Percentiles rank a stretch among this genome's conserved stretches.
These are phyloP conservation scores for Cercospora citrullina DNA, from an alignment of 2,329 filamentous ascomycete genomes.

Conservation along the genomic window DNA sequence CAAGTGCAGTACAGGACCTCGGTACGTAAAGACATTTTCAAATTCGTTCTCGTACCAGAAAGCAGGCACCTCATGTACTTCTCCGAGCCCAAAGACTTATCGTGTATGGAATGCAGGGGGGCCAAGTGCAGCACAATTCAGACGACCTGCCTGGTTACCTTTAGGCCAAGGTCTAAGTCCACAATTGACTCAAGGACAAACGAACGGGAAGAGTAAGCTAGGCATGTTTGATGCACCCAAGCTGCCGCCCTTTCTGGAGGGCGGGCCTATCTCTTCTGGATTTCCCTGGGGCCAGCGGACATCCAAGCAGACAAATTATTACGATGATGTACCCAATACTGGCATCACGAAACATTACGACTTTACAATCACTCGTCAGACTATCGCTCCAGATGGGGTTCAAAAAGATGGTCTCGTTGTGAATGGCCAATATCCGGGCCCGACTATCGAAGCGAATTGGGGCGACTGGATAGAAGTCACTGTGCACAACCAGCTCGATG, in stretches of 20 bases:
- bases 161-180: constrained; percentile 21
- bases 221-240: constrained; percentile 31
- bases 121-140: constrained; percentile 17
- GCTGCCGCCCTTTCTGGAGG: constrained; percentile 29
- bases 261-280: constrained; percentile 27
- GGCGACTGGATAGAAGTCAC: constrained; percentile 41
- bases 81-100: neutral
- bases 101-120: constrained; percentile 18
- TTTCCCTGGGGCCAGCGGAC: constrained; percentile 34
- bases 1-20: neutral
- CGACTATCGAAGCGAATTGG: constrained; percentile 40
- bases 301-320: constrained; percentile 33
- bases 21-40: neutral
- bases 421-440: constrained; percentile 40
- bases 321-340: constrained; percentile 35
- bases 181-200: constrained; percentile 27
- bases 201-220: constrained; percentile 33
- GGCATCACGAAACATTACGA: constrained; percentile 39
- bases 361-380: constrained; percentile 35
- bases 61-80: neutral
- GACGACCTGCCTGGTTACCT: constrained; percentile 26
- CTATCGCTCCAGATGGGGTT: constrained; percentile 40
- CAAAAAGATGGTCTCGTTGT: constrained; percentile 33
- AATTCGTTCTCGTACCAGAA: neutral
- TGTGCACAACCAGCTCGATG: constrained; percentile 40